These are phyloP conservation scores for Lathyrus sativus DNA, from an alignment of 306 rosid species.

Conservation along the genomic window DNA sequence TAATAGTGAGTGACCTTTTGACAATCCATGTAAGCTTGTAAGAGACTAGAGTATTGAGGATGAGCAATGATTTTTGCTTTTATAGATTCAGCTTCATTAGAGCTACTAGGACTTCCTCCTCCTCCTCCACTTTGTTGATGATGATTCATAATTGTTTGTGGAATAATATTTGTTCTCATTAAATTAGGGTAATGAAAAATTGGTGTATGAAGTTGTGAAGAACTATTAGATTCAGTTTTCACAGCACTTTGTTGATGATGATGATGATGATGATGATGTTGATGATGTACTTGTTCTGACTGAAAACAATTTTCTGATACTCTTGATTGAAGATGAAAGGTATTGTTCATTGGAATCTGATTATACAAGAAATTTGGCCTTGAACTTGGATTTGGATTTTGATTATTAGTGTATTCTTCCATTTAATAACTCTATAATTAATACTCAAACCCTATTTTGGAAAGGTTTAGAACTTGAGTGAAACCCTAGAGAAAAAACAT, in stretches of 20 bases:
- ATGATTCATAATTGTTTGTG: slow-evolving; percentile 29
- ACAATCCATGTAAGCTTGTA: slow-evolving; percentile 95
- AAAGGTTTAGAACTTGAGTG: not conserved
- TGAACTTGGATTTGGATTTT: slow-evolving; percentile 43
- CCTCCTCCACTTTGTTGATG: slow-evolving; percentile 16
- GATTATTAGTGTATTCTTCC: slow-evolving; percentile 66
- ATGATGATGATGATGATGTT: too few species aligned
- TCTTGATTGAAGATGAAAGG: slow-evolving; percentile 66
- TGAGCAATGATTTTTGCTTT: slow-evolving; percentile 92
- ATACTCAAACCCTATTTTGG: slow-evolving; percentile 29
- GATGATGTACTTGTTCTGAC: slow-evolving; percentile 40
- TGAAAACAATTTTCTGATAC: slow-evolving; percentile 57
- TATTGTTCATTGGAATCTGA: slow-evolving; percentile 43
- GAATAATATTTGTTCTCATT: slow-evolving; percentile 45
- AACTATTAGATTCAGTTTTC: slow-evolving; percentile 61
- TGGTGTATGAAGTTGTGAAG: slow-evolving; percentile 59
- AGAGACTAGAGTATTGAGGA: slow-evolving; percentile 83
- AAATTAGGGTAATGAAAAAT: slow-evolving; percentile 61
- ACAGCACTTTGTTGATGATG: slow-evolving; percentile 46
- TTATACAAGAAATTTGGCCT: slow-evolving; percentile 73
- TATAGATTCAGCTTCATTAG: slow-evolving; percentile 69
- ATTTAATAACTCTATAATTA: slow-evolving; percentile 17
- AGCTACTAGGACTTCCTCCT: slow-evolving; percentile 41
- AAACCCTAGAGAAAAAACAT: slow-evolving; percentile 36
- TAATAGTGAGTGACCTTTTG: slow-evolving; percentile 62